Base-by-base conservation (phyloP, 2,329 filamentous ascomycete genomes). In the Ambrosiella xylebori region DNA sequence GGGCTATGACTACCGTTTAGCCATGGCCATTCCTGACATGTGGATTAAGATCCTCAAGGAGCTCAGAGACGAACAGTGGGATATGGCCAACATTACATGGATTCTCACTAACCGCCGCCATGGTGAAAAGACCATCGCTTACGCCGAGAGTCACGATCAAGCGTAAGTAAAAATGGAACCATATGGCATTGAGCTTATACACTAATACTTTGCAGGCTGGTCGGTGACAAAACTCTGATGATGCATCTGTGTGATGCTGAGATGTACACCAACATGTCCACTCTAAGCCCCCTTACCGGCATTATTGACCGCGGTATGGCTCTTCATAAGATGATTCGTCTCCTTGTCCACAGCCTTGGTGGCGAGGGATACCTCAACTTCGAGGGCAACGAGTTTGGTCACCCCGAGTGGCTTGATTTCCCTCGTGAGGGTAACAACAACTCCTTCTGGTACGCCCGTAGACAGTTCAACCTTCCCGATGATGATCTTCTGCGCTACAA, bases 41-140 rank as follows among this genome's bases (percentile, higher is more conserved):
- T 98, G 94, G 82, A 98, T 98, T 77, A 98, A 98, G 73, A 88
- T 94, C 67, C 71, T 97, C 61, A 98, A 98, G 71, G 93, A 98
- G 72, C 82, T 88, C 69, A 78, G 85, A 66, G 93, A 98, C 65
- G 79, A 88, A 62, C 80, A 95, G 8, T 98, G 93, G 93, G 86
- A 97, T 65, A 85, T 98, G 70, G 82, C 80, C 59, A 84, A 79
- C 64, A 85, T 98, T 56, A 83, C 82, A 68, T 90, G 85, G 72
- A 96, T 89, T 0, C 73, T 98, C 60, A 95, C 86, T 19, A 97
- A 98, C 71, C 80, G 93, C 59, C 83, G 93, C 36, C 88, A 97
- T 65, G 91, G 90, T 52, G 93, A 98, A 71, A 97, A 97, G 78
- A 96, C 91, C 0, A 97, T 98, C 66, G 93, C 93, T 2, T 98